Base-by-base conservation (phyloP, 2,329 filamentous ascomycete species). In the Thielaviopsis punctulata region DNA sequence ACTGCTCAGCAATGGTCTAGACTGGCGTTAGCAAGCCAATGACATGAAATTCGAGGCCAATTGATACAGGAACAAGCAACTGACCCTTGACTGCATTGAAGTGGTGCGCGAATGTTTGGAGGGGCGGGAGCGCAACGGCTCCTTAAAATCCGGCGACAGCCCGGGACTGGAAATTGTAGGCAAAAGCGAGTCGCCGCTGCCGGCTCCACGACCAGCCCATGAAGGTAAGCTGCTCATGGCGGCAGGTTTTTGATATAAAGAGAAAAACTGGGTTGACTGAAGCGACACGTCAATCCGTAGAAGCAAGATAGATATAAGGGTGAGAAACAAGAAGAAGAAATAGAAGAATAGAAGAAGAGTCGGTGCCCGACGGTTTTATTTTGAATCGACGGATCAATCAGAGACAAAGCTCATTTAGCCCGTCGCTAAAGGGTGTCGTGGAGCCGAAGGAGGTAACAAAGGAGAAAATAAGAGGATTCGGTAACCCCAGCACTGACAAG, bases 1-100 rank as follows among this genome's bases (percentile, higher is more conserved):
- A 82, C 52, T 79, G 72, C 54, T 81, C 76, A 53, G 79, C 78
- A 45, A 76, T 64, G 50, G 65, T 70, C 73, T 52, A 51, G 21
- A 47, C 6, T 19, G 27, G 48, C 50, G 51, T 61, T 55, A 60
- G 58, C 49, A 51, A 41, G 27, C 10, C 15, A 22, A 52, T 10
- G 22, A 8, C 21, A 10, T 4, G 15, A 13, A 23, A 30, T 12
- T n/a, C n/a, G n/a, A n/a, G n/a, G n/a, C n/a, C n/a, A n/a, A n/a
- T n/a, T n/a, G n/a, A n/a, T n/a, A n/a, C n/a, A n/a, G n/a, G n/a
- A n/a, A n/a, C n/a, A n/a, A 24, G 44, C 47, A 15, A 54, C 69
- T 64, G 66, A 78, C 75, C 60, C 72, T 69, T 58, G 75, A 76
- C 60, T 77, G 72, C 43, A 73, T 69, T 41, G 75, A 77, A 6